phyloP scores from a whole-genome alignment of 306 rosid species.

The Begonia masoniana region DNA sequence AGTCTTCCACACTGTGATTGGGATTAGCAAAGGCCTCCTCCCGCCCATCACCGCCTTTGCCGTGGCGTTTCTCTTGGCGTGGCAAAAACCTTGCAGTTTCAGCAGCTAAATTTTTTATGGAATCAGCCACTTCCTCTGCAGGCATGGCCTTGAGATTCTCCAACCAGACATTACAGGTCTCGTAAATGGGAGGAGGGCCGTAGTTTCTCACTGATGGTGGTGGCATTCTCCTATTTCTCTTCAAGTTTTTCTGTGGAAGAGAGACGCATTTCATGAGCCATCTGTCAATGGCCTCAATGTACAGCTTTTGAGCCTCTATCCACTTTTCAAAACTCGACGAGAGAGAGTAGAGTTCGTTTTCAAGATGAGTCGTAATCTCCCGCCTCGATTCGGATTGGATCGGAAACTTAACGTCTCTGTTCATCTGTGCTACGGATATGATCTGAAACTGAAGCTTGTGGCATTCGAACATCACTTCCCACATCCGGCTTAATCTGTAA shows the following conservation, averaged over 20 bases:
- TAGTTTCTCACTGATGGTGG: conserved; percentile 1
- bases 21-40: no score
- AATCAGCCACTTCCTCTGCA: conserved; percentile 38
- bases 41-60: conserved; percentile 15
- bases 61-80: conserved; percentile 52
- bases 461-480: conserved; percentile 83
- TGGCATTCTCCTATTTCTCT: conserved; percentile 28
- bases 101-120: conserved; percentile 46
- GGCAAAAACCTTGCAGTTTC: conserved; percentile 55
- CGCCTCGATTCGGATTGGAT: conserved; percentile 50
- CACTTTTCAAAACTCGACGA: conserved; percentile 60
- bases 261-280: conserved; percentile 74
- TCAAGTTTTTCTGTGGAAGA: conserved; percentile 32
- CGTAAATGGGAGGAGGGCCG: conserved; percentile 84
- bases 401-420: conserved; percentile 37
- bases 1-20: conserved; percentile 22
- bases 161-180: conserved; percentile 51
- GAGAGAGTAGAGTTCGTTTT: conserved; percentile 46
- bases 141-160: conserved; percentile 27
- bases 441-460: conserved; percentile 70
- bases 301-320: conserved; percentile 69
- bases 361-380: conserved; percentile 56
- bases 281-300: conserved; percentile 48
- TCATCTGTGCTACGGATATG: conserved; percentile 38
- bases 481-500: conserved; percentile 75